Percentiles rank a stretch among this genome's conserved stretches.
Evolutionary conservation across 257 asterid genomes (phyloP).

Genomic region (Plantago elongata): DNA sequence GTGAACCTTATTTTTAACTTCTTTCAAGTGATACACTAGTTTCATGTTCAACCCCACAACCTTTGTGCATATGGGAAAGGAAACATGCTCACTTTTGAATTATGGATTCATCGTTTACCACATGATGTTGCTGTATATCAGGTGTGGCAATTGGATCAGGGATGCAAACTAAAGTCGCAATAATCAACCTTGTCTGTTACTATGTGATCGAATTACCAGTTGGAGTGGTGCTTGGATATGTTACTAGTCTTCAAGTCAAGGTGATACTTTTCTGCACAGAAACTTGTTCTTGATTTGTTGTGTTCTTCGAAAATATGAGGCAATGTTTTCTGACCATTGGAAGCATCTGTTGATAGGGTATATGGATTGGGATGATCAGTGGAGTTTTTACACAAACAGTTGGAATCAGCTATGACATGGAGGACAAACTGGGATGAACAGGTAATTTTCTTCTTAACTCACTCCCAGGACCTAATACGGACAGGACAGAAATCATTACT

Average conservation of each 20-base stretch:
- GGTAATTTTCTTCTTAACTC: not conserved
- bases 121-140: not conserved
- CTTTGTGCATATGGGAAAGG: too few species aligned
- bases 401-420: not conserved
- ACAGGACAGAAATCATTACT: too few species aligned
- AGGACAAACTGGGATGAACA: constrained; percentile 7
- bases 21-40: not conserved
- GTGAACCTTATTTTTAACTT: not conserved
- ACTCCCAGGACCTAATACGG: too few species aligned
- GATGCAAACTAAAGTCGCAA: not conserved
- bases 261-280: not conserved
- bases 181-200: constrained; percentile 2
- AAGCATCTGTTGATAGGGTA: not conserved
- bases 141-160: constrained; percentile 11
- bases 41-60: too few species aligned
- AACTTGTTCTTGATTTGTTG: not conserved
- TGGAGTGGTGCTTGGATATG: constrained; percentile 4
- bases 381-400: not conserved
- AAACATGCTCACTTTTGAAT: not conserved
- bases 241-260: constrained; percentile 1
- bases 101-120: not conserved
- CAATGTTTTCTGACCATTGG: not conserved
- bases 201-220: constrained; percentile 5
- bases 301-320: not conserved
- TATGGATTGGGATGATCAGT: constrained; percentile 4